phyloP scores from a whole-genome alignment of 192 early-diverging fungal genomes.

The Anaeromyces robustus region DNA sequence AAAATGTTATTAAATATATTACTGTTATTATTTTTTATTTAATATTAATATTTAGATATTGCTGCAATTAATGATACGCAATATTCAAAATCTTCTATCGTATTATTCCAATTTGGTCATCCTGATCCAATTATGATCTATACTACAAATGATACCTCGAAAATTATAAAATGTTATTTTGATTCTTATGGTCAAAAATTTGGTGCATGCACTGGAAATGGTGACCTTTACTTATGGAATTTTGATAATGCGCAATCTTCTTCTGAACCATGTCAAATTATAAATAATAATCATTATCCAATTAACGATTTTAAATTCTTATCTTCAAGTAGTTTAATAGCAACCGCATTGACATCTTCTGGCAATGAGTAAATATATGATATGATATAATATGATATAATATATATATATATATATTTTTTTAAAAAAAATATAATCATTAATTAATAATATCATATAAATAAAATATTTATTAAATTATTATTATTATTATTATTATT shows the following conservation, averaged over 20 bases:
- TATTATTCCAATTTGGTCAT: conserved; percentile 70
- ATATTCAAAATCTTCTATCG: conserved; percentile 10
- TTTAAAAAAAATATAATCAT: no score
- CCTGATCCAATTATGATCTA: conserved; percentile 47
- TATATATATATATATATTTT: no score
- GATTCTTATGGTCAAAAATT: conserved; percentile 66
- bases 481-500: conserved; percentile 6
- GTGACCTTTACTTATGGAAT: conserved; percentile 53
- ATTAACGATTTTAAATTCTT: conserved; percentile 61
- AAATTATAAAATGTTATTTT: conserved; percentile 35
- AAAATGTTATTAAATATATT: background rate
- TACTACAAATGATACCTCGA: conserved; percentile 24
- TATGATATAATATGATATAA: background rate
- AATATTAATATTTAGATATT: conserved; percentile 5
- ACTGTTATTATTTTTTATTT: conserved; percentile 2
- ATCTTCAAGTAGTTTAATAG: conserved; percentile 51
- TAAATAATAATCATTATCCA: background rate
- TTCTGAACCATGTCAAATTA: conserved; percentile 1
- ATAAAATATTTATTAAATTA: no score
- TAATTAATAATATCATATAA: no score
- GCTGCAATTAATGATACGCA: background rate
- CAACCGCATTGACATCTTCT: conserved; percentile 50
- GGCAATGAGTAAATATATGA: conserved; percentile 13
- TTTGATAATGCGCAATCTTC: conserved; percentile 56
- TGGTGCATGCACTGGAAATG: conserved; percentile 50